Percentiles rank a stretch among this genome's conserved stretches.
Evolutionary conservation across 176 grass and related monocot genomes (phyloP).

Genomic region (Pharus latifolius): DNA sequence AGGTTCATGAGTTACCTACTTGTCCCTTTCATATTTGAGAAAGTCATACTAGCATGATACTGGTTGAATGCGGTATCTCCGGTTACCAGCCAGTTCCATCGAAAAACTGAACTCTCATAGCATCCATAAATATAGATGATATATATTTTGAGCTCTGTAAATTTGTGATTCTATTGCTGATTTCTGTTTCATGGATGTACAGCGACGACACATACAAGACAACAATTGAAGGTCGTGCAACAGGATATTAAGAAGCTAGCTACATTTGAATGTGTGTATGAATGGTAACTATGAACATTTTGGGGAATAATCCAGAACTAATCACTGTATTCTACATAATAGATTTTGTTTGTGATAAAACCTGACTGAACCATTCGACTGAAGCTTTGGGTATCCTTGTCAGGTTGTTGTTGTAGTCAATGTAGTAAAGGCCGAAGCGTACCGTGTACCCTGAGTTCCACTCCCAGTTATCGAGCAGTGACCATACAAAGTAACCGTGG

Average conservation of each 20-base stretch:
- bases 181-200: background rate
- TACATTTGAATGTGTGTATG: background rate
- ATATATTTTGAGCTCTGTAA: background rate
- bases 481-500: conserved; percentile 69
- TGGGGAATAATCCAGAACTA: background rate
- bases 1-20: too few species aligned
- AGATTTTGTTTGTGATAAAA: conserved; percentile 15
- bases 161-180: background rate
- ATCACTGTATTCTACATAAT: background rate
- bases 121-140: background rate
- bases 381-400: conserved; percentile 81
- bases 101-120: too few species aligned
- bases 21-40: too few species aligned
- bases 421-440: conserved; percentile 65
- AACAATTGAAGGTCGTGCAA: background rate
- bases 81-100: too few species aligned
- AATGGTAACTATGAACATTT: background rate
- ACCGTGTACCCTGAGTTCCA: conserved; percentile 90
- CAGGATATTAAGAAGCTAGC: background rate
- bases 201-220: background rate
- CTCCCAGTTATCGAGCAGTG: conserved; percentile 89
- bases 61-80: too few species aligned
- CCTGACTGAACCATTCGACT: conserved; percentile 50
- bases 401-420: conserved; percentile 73
- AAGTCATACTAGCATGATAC: too few species aligned